Percentiles rank a stretch among this genome's conserved stretches.
Evolutionary conservation across 345 rosid species (phyloP).

Genomic region (Eucalyptus marginata): DNA sequence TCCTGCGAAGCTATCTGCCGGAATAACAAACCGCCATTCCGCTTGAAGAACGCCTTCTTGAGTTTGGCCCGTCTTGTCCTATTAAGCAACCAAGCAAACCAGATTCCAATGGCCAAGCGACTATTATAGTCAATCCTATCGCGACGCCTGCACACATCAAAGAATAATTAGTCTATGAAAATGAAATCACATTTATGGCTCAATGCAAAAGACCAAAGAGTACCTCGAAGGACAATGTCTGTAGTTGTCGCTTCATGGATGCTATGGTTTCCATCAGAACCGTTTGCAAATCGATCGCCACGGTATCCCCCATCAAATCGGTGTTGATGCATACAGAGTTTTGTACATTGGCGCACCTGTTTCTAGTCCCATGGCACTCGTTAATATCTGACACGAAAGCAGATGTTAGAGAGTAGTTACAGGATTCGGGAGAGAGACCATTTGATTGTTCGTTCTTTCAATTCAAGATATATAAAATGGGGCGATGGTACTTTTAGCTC

Average conservation of each 20-base stretch:
- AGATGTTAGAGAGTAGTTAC: not conserved
- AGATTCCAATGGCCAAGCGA: not conserved
- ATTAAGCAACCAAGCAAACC: not conserved
- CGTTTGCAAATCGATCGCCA: not conserved
- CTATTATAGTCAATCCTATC: not conserved
- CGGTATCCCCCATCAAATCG: not conserved
- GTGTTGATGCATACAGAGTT: not conserved
- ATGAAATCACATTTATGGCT: not conserved
- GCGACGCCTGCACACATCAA: not conserved
- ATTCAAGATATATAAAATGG: not conserved
- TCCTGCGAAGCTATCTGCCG: not conserved
- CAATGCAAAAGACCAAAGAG: not conserved
- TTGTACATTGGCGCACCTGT: not conserved
- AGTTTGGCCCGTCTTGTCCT: not conserved
- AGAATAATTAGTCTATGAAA: not conserved
- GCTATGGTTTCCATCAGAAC: not conserved
- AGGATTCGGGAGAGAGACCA: not conserved
- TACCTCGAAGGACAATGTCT: not conserved
- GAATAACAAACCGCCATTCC: slow-evolving; percentile 4
- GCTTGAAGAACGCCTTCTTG: not conserved
- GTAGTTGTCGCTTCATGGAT: not conserved
- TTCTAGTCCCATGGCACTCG: not conserved
- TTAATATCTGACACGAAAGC: not conserved
- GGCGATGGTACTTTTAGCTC: not conserved
- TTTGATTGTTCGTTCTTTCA: not conserved